phyloP scores from a whole-genome alignment of 768 basidiomycete species.

The Psilocybe cyanescens region DNA sequence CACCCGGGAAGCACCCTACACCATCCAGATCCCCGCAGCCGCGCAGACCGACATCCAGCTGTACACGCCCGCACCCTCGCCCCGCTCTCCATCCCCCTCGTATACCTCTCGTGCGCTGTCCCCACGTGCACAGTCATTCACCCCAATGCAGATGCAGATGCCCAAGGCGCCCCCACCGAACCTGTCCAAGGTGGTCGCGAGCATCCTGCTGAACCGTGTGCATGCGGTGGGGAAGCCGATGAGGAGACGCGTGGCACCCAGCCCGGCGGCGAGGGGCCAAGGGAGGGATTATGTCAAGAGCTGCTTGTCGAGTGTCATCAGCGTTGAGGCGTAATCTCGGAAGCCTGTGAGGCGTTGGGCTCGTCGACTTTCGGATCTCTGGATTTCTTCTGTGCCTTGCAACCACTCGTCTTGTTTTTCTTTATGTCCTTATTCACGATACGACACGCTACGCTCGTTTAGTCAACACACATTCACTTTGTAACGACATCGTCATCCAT shows the following conservation, averaged over 20 bases:
- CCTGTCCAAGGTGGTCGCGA: conserved; percentile 54
- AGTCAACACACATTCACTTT: too few species aligned
- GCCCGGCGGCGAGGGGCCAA: conserved; percentile 21
- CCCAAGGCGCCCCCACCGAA: conserved; percentile 14
- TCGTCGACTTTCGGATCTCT: neutral
- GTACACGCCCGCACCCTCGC: conserved; percentile 14
- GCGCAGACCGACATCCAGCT: conserved; percentile 26
- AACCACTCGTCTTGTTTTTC: too few species aligned
- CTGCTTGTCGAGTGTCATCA: conserved; percentile 53
- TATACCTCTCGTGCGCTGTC: conserved; percentile 11
- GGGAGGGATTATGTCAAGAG: conserved; percentile 51
- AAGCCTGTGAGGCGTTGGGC: neutral
- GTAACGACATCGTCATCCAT: too few species aligned
- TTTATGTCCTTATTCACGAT: too few species aligned
- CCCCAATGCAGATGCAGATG: conserved; percentile 1
- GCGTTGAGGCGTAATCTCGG: conserved; percentile 36
- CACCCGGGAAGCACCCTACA: conserved; percentile 17
- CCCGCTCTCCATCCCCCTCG: conserved; percentile 11
- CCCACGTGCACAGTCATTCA: conserved; percentile 9
- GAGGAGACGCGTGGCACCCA: conserved; percentile 39
- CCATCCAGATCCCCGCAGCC: conserved; percentile 31
- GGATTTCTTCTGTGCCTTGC: too few species aligned
- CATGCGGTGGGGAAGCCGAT: conserved; percentile 56
- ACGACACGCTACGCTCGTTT: too few species aligned
- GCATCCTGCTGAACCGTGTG: conserved; percentile 58